phyloP scores from a whole-genome alignment of 164 flowering plant species.

The Vitis cinerea region DNA sequence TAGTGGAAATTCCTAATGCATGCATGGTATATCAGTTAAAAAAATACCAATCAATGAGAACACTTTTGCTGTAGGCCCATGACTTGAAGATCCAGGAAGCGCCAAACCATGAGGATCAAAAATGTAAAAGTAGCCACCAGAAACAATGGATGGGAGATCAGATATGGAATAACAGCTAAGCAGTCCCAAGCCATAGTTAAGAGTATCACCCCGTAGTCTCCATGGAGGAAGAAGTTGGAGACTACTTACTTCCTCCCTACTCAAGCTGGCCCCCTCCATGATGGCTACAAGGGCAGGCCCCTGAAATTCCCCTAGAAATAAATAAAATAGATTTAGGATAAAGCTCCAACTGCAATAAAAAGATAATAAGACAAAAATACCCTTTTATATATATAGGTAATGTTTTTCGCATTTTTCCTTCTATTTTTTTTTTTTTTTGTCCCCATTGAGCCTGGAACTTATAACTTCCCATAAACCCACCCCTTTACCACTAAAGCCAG shows the following conservation, averaged over 20 bases:
- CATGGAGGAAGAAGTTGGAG: conserved; percentile 93
- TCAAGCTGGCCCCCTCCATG: conserved; percentile 83
- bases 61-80: conserved; percentile 69
- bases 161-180: conserved; percentile 73
- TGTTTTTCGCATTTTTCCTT: too few species aligned
- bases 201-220: conserved; percentile 76
- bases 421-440: too few species aligned
- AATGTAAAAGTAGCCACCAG: conserved; percentile 79
- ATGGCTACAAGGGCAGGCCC: conserved; percentile 88
- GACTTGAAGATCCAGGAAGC: conserved; percentile 57
- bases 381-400: too few species aligned
- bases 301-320: conserved; percentile 78
- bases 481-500: too few species aligned
- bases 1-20: not conserved
- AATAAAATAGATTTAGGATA: conserved; percentile 9
- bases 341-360: not conserved
- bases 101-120: conserved; percentile 89
- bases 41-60: conserved; percentile 77
- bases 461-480: too few species aligned
- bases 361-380: not conserved
- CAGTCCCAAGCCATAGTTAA: conserved; percentile 87
- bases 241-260: conserved; percentile 70
- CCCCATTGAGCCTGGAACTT: too few species aligned
- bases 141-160: conserved; percentile 70
- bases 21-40: not conserved